These are phyloP conservation scores for Ilyonectria sp. DNA, from an alignment of 2,329 filamentous ascomycete species.

Conservation along the genomic window DNA sequence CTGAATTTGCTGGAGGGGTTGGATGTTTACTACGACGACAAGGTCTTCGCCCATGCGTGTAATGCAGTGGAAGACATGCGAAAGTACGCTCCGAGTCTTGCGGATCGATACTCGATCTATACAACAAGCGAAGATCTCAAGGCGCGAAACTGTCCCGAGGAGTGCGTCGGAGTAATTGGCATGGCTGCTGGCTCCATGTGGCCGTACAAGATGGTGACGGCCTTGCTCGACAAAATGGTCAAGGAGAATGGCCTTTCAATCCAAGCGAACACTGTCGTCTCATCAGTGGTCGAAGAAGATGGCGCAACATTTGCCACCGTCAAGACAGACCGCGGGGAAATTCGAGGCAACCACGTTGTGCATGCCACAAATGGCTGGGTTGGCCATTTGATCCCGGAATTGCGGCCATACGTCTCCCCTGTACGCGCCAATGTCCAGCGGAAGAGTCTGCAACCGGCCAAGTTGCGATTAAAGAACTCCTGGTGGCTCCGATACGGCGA, in stretches of 20 bases:
- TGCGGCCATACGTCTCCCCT: conserved; percentile 25
- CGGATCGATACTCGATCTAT: conserved; percentile 11
- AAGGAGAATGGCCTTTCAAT: conserved; percentile 17
- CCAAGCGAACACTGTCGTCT: conserved; percentile 22
- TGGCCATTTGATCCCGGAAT: conserved; percentile 21
- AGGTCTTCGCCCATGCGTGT: conserved; percentile 20
- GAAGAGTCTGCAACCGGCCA: not conserved
- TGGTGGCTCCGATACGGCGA: conserved; percentile 31
- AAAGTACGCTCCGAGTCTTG: conserved; percentile 8
- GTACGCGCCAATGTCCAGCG: conserved; percentile 30
- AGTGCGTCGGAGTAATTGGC: conserved; percentile 24
- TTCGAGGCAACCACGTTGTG: conserved; percentile 19
- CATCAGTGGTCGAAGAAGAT: conserved; percentile 3
- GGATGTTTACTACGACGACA: conserved; percentile 25
- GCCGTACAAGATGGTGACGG: conserved; percentile 31
- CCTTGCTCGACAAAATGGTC: conserved; percentile 19
- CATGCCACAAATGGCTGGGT: conserved; percentile 29
- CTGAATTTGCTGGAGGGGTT: conserved; percentile 18
- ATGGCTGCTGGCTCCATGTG: conserved; percentile 28
- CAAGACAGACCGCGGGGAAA: conserved; percentile 19
- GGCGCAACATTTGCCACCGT: conserved; percentile 6
- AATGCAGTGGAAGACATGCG: conserved; percentile 25
- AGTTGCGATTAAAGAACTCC: conserved; percentile 8
- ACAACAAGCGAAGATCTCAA: conserved; percentile 19
- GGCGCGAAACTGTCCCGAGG: conserved; percentile 12